These are phyloP conservation scores for Backusella circina DNA, from an alignment of 192 early-diverging fungal species.

Conservation along the genomic window DNA sequence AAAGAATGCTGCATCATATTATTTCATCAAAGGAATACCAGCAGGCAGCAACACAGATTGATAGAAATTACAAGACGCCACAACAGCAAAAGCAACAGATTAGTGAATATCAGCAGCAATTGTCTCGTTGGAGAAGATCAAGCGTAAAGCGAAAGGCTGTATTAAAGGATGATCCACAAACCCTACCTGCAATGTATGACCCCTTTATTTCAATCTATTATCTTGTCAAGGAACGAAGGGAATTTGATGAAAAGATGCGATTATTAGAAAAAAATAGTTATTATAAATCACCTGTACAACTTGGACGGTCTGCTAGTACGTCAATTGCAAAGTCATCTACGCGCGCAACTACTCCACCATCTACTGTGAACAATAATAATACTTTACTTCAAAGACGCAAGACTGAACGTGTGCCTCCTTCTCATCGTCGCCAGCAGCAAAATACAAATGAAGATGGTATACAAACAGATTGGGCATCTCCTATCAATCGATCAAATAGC, in stretches of 20 bases:
- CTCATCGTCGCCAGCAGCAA: not conserved
- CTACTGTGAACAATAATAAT: not conserved
- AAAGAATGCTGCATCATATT: slow-evolving; percentile 40
- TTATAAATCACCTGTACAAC: not conserved
- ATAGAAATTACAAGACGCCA: slow-evolving; percentile 1
- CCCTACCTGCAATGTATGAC: slow-evolving; percentile 37
- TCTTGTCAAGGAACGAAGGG: slow-evolving; percentile 60
- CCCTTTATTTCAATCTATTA: slow-evolving; percentile 85
- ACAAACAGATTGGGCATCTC: not conserved
- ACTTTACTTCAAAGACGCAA: not conserved
- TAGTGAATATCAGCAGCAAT: not conserved
- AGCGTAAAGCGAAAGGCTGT: not conserved
- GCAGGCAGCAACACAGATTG: slow-evolving; percentile 8
- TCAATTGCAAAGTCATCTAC: not conserved
- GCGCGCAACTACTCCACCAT: not conserved
- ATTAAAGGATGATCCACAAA: slow-evolving; percentile 24
- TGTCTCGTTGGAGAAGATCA: not conserved
- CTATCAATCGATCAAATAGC: not conserved
- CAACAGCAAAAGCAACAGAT: not conserved
- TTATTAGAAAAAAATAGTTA: not conserved
- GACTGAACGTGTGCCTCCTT: slow-evolving; percentile 6
- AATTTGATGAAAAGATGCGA: slow-evolving; percentile 32
- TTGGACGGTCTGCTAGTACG: slow-evolving; percentile 1
- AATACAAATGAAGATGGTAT: not conserved
- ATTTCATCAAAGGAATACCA: slow-evolving; percentile 51